Evolutionary conservation across 2,329 filamentous ascomycete species (phyloP).

Genomic region (Monosporascus sp.): DNA sequence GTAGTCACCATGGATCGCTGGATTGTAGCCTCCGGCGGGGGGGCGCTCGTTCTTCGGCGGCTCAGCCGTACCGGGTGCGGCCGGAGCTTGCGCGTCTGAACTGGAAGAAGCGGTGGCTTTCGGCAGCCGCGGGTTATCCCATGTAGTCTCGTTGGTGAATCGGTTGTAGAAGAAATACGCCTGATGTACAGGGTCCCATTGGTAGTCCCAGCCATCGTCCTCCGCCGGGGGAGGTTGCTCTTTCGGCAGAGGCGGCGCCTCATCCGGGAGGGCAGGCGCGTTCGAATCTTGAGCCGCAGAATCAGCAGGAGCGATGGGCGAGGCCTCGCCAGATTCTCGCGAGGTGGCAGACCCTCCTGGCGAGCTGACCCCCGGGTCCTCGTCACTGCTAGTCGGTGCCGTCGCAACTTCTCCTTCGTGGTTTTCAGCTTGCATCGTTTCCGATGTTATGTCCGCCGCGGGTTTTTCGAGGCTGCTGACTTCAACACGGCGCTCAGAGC

Average conservation of each 20-base stretch:
- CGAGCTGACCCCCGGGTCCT: slow-evolving; percentile 4
- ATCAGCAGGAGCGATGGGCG: slow-evolving; percentile 7
- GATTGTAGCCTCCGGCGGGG: slow-evolving; percentile 78
- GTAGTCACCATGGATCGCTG: slow-evolving; percentile 92
- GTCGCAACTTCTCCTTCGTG: neutral
- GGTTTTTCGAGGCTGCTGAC: no score
- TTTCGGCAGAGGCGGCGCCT: slow-evolving; percentile 30
- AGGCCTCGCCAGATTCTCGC: slow-evolving; percentile 16
- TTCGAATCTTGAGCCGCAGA: slow-evolving; percentile 11
- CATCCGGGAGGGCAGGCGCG: slow-evolving; percentile 33
- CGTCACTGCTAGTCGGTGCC: neutral
- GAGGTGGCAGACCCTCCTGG: slow-evolving; percentile 9
- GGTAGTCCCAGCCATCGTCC: slow-evolving; percentile 73
- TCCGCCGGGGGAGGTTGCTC: slow-evolving; percentile 37
- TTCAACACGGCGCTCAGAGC: no score
- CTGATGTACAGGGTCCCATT: slow-evolving; percentile 66
- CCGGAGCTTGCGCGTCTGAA: slow-evolving; percentile 18
- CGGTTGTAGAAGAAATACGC: slow-evolving; percentile 84
- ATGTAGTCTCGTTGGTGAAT: slow-evolving; percentile 69
- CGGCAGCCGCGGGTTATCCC: slow-evolving; percentile 79
- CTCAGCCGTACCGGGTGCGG: slow-evolving; percentile 20
- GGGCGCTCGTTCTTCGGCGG: slow-evolving; percentile 30
- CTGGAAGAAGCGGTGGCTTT: slow-evolving; percentile 26
- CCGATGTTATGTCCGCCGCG: no score
- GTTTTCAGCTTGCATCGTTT: neutral